phyloP scores from a whole-genome alignment of 192 early-diverging fungal genomes.

The Entrophospora sp. region DNA sequence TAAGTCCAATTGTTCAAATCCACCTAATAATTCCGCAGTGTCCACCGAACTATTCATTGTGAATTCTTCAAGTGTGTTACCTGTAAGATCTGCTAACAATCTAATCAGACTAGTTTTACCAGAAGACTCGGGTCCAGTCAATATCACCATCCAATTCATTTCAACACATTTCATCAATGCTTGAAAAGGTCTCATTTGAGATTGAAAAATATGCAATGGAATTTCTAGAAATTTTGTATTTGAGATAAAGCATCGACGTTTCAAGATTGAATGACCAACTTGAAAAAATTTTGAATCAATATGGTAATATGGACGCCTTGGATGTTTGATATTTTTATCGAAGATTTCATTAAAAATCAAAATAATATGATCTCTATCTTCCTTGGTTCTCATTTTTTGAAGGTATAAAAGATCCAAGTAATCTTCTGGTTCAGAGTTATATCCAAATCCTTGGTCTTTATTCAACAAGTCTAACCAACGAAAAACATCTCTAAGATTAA shows the following conservation, averaged over 20 bases:
- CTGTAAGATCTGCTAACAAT: conserved; percentile 70
- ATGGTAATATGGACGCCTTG: conserved; percentile 37
- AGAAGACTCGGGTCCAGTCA: conserved; percentile 73
- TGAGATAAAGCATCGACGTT: conserved; percentile 28
- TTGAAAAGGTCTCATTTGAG: conserved; percentile 58
- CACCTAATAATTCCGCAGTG: conserved; percentile 90
- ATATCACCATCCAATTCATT: conserved; percentile 84
- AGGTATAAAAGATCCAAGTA: conserved; percentile 80
- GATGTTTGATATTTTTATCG: conserved; percentile 29
- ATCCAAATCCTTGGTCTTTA: conserved; percentile 32
- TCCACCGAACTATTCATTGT: conserved; percentile 93
- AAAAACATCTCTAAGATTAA: conserved; percentile 95
- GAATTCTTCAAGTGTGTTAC: conserved; percentile 83
- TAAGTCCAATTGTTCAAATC: conserved; percentile 93
- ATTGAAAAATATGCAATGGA: conserved; percentile 57
- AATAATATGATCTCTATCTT: conserved; percentile 58
- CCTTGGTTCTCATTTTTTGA: conserved; percentile 77
- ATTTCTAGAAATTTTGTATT: conserved; percentile 29
- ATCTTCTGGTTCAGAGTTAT: conserved; percentile 47
- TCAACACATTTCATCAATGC: conserved; percentile 81
- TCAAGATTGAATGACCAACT: conserved; percentile 55
- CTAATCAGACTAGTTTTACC: conserved; percentile 88
- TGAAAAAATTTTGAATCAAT: conserved; percentile 43
- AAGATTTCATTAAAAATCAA: conserved; percentile 50
- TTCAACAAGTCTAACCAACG: conserved; percentile 83